Evolutionary conservation across 495 filamentous ascomycete species (phyloP).

Genomic region (Cercophora scortea): DNA sequence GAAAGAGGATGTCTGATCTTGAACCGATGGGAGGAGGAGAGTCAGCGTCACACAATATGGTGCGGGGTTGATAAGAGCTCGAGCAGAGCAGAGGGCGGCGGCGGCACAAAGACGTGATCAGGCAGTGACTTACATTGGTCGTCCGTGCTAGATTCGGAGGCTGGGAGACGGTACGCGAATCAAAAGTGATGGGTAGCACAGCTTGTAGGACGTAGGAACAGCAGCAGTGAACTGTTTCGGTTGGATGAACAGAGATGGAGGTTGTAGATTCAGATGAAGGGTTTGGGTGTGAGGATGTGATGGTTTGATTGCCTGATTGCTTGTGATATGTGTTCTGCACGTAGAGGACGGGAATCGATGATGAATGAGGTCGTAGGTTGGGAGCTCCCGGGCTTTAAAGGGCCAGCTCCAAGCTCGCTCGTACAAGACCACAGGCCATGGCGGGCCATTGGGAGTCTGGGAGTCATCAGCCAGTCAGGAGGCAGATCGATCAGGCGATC

Average conservation of each 20-base stretch:
- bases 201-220: too few species aligned
- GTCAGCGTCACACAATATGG: slow-evolving; percentile 5
- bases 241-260: neutral
- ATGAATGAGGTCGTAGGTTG: slow-evolving; percentile 5
- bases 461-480: slow-evolving; percentile 12
- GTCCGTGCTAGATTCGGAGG: neutral
- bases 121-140: neutral
- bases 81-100: neutral
- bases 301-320: slow-evolving; percentile 3
- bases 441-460: neutral
- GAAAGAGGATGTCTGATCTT: neutral
- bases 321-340: slow-evolving; percentile 7
- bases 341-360: neutral
- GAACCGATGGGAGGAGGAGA: neutral
- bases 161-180: neutral
- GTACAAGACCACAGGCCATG: too few species aligned
- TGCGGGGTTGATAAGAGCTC: slow-evolving; percentile 8
- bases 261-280: neutral
- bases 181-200: too few species aligned
- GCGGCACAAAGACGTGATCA: neutral
- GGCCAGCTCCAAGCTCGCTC: neutral
- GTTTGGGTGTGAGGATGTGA: neutral
- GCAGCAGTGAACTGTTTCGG: too few species aligned
- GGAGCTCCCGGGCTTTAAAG: slow-evolving; percentile 19
- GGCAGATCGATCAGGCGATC: slow-evolving; percentile 22